phyloP scores from a whole-genome alignment of 805 yeast species.

The Saccharomyces mikatae region DNA sequence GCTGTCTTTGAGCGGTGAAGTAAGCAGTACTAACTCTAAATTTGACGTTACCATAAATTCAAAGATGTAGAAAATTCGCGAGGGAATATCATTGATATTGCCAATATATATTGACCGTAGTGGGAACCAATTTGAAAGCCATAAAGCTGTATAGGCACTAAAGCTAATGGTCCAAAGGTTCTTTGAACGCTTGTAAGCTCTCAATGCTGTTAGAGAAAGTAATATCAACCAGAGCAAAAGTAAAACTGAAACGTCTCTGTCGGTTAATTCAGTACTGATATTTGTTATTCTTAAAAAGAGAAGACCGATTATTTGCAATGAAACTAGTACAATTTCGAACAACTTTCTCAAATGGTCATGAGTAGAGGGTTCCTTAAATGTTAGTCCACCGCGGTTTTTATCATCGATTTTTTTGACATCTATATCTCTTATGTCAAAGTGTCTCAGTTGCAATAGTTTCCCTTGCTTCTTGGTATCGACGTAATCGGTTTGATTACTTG shows the following conservation, averaged over 20 bases:
- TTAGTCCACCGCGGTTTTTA: background rate
- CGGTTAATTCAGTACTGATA: background rate
- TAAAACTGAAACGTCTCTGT: background rate
- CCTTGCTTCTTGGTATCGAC: background rate
- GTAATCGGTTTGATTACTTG: background rate
- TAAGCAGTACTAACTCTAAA: constrained; percentile 42
- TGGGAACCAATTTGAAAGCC: constrained; percentile 40
- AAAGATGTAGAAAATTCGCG: constrained; percentile 35
- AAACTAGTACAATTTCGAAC: background rate
- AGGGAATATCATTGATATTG: constrained; percentile 26
- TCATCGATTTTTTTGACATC: background rate
- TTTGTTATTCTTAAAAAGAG: background rate
- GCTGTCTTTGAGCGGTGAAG: constrained; percentile 59
- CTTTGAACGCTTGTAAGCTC: constrained; percentile 34
- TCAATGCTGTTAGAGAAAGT: constrained; percentile 1
- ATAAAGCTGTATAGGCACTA: constrained; percentile 38
- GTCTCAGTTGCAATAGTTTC: background rate
- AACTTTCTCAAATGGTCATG: background rate
- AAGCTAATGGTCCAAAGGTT: constrained; percentile 58
- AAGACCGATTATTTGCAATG: background rate
- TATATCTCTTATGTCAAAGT: background rate
- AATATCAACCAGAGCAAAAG: background rate
- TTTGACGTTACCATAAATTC: constrained; percentile 40
- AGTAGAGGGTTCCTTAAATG: background rate
- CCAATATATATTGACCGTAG: constrained; percentile 54